Evolutionary conservation across 2,329 filamentous ascomycete genomes (phyloP).

Genomic region (Neonectria faginata): DNA sequence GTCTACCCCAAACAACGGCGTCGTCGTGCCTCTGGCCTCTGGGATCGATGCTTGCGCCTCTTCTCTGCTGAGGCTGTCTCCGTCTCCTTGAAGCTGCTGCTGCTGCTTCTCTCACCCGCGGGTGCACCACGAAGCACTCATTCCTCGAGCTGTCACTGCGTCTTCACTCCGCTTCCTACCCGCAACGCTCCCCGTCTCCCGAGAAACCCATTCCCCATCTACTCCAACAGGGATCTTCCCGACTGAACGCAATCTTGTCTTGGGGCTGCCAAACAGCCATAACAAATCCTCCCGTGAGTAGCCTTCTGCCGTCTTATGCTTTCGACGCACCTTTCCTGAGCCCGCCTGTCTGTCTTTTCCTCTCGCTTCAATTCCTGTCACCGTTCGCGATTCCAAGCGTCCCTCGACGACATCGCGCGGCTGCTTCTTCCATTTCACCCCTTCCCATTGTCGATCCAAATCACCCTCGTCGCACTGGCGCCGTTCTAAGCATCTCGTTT

Average conservation of each 20-base stretch:
- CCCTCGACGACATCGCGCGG: slow-evolving; percentile 27
- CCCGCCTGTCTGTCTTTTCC: slow-evolving; percentile 14
- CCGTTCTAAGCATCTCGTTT: slow-evolving; percentile 22
- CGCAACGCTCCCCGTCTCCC: slow-evolving; percentile 40
- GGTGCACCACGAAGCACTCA: slow-evolving; percentile 15
- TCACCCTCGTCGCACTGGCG: slow-evolving; percentile 28
- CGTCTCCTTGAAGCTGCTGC: slow-evolving; percentile 30
- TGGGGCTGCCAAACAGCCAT: slow-evolving; percentile 41
- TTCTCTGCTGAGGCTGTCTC: slow-evolving; percentile 35
- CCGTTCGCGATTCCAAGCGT: slow-evolving; percentile 15
- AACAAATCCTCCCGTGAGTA: slow-evolving; percentile 44
- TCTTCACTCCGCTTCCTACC: slow-evolving; percentile 31
- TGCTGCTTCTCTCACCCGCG: slow-evolving; percentile 17
- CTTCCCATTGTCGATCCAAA: slow-evolving; percentile 35
- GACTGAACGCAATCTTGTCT: slow-evolving; percentile 39
- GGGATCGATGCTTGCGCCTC: slow-evolving; percentile 37
- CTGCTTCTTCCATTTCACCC: slow-evolving; percentile 24
- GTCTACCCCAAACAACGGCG: slow-evolving; percentile 44
- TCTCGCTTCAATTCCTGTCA: slow-evolving; percentile 13
- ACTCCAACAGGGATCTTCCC: slow-evolving; percentile 43
- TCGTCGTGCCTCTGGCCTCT: slow-evolving; percentile 33
- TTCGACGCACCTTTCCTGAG: slow-evolving; percentile 22
- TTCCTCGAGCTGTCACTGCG: neutral
- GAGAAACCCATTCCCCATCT: slow-evolving; percentile 41
- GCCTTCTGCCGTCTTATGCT: slow-evolving; percentile 23